phyloP scores from a whole-genome alignment of 2,329 filamentous ascomycete species.

The Cadophora sp. region DNA sequence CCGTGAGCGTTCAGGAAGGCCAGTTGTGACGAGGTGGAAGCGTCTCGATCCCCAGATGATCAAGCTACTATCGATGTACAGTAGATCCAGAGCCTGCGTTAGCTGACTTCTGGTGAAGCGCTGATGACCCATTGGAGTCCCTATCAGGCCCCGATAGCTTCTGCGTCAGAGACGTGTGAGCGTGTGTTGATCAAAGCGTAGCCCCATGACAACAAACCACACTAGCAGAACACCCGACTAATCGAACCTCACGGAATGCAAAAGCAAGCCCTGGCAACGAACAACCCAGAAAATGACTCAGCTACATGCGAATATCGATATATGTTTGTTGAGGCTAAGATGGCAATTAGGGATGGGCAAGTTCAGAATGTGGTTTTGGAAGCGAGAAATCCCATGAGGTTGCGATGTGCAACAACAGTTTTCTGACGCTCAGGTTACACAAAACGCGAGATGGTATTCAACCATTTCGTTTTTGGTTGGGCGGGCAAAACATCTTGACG shows the following conservation, averaged over 20 bases:
- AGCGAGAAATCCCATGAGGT: neutral
- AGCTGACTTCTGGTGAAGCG: no score
- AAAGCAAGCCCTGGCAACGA: neutral
- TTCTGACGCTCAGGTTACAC: neutral
- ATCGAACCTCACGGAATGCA: neutral
- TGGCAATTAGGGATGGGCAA: slow-evolving; percentile 12
- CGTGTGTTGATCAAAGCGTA: no score
- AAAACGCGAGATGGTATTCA: no score
- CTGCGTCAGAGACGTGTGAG: no score
- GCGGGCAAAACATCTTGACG: no score
- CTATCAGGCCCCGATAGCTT: no score
- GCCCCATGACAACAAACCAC: neutral
- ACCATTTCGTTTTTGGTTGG: neutral
- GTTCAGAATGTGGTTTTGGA: neutral
- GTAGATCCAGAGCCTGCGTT: no score
- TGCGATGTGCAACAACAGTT: slow-evolving; percentile 9
- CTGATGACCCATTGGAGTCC: no score
- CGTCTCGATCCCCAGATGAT: no score
- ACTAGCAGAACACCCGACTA: neutral
- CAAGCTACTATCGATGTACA: no score
- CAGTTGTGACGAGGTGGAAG: no score
- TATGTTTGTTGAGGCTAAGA: neutral
- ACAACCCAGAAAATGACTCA: neutral
- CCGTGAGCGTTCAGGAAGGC: no score
- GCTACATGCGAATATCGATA: neutral